Evolutionary conservation across 2,329 filamentous ascomycete genomes (phyloP), one percentile per base, ranked within the genome.

Genomic region (Diaporthe caulivora): DNA sequence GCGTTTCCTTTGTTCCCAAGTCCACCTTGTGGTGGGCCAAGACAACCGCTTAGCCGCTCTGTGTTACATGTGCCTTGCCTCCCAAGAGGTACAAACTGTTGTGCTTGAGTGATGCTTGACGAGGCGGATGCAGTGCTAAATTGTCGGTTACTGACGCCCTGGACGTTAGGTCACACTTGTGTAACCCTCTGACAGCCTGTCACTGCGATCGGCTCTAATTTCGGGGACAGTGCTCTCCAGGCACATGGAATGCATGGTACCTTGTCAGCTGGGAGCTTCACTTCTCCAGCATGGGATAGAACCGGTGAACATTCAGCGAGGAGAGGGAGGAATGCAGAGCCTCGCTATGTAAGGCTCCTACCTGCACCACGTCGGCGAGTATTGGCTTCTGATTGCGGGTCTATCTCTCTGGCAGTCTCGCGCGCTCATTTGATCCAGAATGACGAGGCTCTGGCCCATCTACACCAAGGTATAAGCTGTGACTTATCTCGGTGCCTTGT

Each of bases 31-130:
- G 26, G 54, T 54, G 26, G 44, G 55, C 69, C 44, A 60, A 71
- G 69, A 60, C 58, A 53, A 53, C 69, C 57, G 55, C 69, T 71
- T 71, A 71, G 69, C 24, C 69, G 69, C 68, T 47, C 42, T 47
- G 68, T 70, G 54, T 60, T 31, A 51, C 68, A 34, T 29, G 31
- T 37, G 53, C 53, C 37, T 51, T 34, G 37, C 18, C 34, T 34
- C 29, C 18, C 13, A 34, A 26, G 17, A 31, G 24, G 51, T n/a
- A 49, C 67, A 31, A 40, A 3, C 2, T 53, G n/a, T 37, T 67
- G 47, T 17, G 47, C 31, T 53, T 67, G 62, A 40, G 57, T 34
- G 31, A 34, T 71, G 57, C 55, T 58, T 62, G 55, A 71, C 68
- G 26, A 29, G 57, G 21, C 31, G 42, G 42, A 42, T 44, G 44